Conservation (phyloP, 768 basidiomycete species). For the Lactifluus pinguis region DNA sequence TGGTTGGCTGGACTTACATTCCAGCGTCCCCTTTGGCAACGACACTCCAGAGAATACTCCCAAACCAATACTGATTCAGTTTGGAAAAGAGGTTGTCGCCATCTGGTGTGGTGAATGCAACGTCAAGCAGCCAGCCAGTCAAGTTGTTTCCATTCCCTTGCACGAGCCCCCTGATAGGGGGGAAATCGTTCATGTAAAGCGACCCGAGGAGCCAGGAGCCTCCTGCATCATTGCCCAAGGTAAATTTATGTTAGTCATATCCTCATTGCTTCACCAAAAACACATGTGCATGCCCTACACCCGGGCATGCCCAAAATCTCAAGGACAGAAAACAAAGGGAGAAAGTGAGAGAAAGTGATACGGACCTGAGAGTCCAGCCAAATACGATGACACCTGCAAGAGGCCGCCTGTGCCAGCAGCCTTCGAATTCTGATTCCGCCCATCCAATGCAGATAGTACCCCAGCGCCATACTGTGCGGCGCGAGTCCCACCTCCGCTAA, state of each 20-base stretch:
- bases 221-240: constrained; percentile 27
- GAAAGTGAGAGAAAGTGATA: too few relatives aligned
- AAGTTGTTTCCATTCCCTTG: constrained; percentile 42
- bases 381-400: constrained; percentile 61
- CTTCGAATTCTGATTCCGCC: constrained; percentile 49
- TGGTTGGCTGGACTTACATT: constrained; percentile 34
- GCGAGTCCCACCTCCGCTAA: constrained; percentile 64
- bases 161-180: constrained; percentile 46
- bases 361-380: constrained; percentile 56
- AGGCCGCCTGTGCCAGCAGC: constrained; percentile 55
- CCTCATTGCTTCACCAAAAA: background rate
- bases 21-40: constrained; percentile 45
- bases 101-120: constrained; percentile 46
- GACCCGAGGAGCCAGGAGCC: constrained; percentile 65
- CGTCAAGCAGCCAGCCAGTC: constrained; percentile 48
- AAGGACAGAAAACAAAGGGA: background rate
- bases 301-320: background rate
- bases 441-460: constrained; percentile 49
- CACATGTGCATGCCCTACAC: background rate
- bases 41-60: constrained; percentile 45
- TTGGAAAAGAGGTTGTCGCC: constrained; percentile 38
- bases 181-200: constrained; percentile 55
- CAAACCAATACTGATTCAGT: constrained; percentile 44
- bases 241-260: background rate
- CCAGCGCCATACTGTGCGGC: constrained; percentile 60